A percentile compares a stretch with the other conserved stretches of the same genome.
Conservation (phyloP, 768 basidiomycete species). For the Lactarius hatsudake region DNA sequence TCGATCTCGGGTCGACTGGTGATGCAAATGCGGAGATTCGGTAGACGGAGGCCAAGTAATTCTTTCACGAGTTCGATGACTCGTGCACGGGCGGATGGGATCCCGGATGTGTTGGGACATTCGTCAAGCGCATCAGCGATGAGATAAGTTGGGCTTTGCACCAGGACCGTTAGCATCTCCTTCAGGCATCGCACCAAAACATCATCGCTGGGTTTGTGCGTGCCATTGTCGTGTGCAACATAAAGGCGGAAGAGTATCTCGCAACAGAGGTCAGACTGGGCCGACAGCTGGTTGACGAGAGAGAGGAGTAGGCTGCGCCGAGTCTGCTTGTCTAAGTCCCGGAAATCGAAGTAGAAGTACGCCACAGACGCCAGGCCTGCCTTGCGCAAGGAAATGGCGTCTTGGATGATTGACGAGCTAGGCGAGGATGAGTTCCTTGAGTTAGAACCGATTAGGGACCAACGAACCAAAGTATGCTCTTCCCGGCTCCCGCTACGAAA, state of each 20-base stretch:
- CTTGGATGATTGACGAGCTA: background rate
- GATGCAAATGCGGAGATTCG: background rate
- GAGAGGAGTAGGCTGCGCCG: background rate
- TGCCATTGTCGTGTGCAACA: background rate
- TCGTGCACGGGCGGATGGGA: background rate
- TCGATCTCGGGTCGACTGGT: background rate
- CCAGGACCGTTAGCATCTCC: background rate
- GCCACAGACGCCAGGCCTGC: background rate
- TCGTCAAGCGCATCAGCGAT: background rate
- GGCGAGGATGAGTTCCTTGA: no score
- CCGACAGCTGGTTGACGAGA: background rate
- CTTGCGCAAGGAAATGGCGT: background rate
- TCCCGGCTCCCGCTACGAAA: no score
- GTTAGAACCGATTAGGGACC: no score
- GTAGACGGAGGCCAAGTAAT: background rate
- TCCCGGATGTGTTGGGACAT: background rate
- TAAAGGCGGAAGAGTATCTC: background rate
- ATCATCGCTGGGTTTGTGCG: background rate
- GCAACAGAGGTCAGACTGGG: background rate
- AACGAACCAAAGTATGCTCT: no score
- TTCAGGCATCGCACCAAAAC: background rate
- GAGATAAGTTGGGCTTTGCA: background rate
- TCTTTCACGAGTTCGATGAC: background rate
- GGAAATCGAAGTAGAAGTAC: background rate
- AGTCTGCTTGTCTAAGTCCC: background rate